These are phyloP conservation scores for Botrytis medusae DNA, from an alignment of 2,329 filamentous ascomycete species.

Conservation along the genomic window DNA sequence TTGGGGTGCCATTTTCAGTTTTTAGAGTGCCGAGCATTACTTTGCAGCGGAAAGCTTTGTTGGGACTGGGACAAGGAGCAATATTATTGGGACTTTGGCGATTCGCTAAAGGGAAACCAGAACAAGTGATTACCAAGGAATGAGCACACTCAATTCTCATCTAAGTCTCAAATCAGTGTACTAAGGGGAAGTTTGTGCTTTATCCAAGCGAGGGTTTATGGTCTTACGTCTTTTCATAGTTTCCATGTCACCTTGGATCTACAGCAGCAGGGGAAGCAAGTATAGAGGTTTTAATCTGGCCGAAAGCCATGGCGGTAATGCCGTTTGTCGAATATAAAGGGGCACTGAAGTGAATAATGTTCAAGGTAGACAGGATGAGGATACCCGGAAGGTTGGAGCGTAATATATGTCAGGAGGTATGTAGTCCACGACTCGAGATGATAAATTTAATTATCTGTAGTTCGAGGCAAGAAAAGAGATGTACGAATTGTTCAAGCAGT, in stretches of 20 bases:
- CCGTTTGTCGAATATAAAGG: slow-evolving; percentile 69
- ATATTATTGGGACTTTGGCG: background rate
- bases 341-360: background rate
- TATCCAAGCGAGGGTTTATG: background rate
- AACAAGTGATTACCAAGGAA: background rate
- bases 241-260: background rate
- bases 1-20: background rate
- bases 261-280: slow-evolving; percentile 74
- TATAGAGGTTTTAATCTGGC: slow-evolving; percentile 89
- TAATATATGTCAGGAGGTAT: background rate
- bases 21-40: background rate
- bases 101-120: background rate
- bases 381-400: background rate
- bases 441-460: background rate
- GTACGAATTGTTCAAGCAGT: background rate
- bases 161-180: background rate
- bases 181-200: background rate
- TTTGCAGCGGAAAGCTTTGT: background rate
- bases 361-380: background rate
- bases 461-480: background rate
- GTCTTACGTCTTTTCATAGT: background rate
- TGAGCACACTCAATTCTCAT: background rate
- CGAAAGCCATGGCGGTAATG: slow-evolving; percentile 84
- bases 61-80: background rate
- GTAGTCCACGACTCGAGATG: background rate